Base-by-base conservation (phyloP, 176 grass and related monocot species). In the Aegilops longissima region DNA sequence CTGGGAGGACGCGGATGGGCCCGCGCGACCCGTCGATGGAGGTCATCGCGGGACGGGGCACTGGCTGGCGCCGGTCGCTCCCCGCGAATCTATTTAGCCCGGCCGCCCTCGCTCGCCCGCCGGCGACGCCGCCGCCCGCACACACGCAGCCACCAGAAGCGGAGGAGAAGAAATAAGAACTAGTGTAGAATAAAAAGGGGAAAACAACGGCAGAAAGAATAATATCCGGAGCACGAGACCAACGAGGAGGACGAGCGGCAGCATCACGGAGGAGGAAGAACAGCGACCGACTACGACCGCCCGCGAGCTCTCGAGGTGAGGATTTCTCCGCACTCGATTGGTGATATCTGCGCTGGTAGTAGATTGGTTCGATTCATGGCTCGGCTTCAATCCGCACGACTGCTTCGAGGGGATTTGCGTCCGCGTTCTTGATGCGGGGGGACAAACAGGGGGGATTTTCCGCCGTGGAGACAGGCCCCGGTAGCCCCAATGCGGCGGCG, bases 1-100 rank as follows among this genome's bases (percentile, higher is more conserved):
- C 1, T 2, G 13, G 6, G 12, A 17, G 40, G 11, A 12, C 0
- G 1, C 8, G 7, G 0, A 9, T 4, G 70, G 69, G 25, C 33
- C 66, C 4, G 21, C 4, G 21, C 1, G 47, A 88, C 86, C 77
- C 61, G 85, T 61, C 76, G 42, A 44, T 44, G 10, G 10, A 2
- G 42, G 42, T 86, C 88, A 35, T 31, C 8, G 59, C 10, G 6
- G 75, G 13, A 30, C 18, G 12, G 11, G 21, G 16, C 10, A 87
- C 85, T 35, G 85, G 62, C 85, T 80, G 81, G 61, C 4, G 12
- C 76, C 81, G 81, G 89, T 91, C 76, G 27, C 81, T 12, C 16
- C 47, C 49, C 49, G 33, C 12, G 81, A 76, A 87, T 80, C 76
- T 76, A 85, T 85, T 84, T 91, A 88, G 76, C 9, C 77, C 73